Conservation (phyloP, 805 yeast genomes). For the Nakazawaea siamensis region DNA sequence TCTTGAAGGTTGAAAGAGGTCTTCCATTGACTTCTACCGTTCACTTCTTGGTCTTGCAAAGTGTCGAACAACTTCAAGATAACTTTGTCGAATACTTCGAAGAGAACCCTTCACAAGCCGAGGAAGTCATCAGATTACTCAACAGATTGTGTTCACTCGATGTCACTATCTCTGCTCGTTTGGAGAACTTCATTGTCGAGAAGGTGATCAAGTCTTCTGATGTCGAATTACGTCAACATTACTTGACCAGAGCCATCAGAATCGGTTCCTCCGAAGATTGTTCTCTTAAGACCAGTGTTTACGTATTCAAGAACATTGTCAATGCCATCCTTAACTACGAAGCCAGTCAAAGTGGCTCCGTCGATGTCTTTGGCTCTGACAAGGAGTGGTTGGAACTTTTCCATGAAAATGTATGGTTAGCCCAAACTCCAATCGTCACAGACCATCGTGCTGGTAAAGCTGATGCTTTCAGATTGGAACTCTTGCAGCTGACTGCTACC, state of each 20-base stretch:
- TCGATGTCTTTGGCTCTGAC: slow-evolving; percentile 28
- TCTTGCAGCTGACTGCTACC: slow-evolving; percentile 74
- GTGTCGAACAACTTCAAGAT: slow-evolving; percentile 52
- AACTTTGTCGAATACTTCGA: slow-evolving; percentile 32
- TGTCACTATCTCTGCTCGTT: slow-evolving; percentile 32
- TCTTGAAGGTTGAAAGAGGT: slow-evolving; percentile 30
- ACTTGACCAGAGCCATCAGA: slow-evolving; percentile 43
- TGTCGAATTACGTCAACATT: slow-evolving; percentile 34
- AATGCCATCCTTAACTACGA: slow-evolving; percentile 61
- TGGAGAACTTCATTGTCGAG: slow-evolving; percentile 52
- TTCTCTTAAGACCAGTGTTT: slow-evolving; percentile 48
- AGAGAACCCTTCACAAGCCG: slow-evolving; percentile 25
- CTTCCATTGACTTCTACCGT: slow-evolving; percentile 46
- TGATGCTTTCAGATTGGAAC: slow-evolving; percentile 68
- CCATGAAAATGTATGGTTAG: slow-evolving; percentile 66
- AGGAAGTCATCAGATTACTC: slow-evolving; percentile 30
- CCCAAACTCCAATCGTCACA: slow-evolving; percentile 42
- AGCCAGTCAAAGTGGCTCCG: slow-evolving; percentile 37
- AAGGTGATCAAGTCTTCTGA: slow-evolving; percentile 46
- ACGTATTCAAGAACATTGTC: slow-evolving; percentile 52
- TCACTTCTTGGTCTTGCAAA: slow-evolving; percentile 66
- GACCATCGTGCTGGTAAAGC: slow-evolving; percentile 56
- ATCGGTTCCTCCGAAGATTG: slow-evolving; percentile 36
- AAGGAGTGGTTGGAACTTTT: slow-evolving; percentile 56
- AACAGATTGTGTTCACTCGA: slow-evolving; percentile 36